Conservation (phyloP, 805 yeast species). For the Debaryomyces maramus region DNA sequence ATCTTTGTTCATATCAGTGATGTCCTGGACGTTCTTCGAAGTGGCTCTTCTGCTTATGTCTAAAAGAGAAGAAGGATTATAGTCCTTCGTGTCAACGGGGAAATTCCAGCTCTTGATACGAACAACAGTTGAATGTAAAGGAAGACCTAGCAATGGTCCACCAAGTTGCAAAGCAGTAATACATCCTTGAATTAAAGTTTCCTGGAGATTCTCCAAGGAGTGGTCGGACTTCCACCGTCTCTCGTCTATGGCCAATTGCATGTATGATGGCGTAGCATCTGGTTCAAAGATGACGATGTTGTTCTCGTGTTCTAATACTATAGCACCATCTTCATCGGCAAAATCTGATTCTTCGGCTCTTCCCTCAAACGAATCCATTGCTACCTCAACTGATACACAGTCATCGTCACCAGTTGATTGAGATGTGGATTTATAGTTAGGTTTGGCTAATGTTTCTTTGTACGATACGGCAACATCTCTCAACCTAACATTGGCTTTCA, state of each 20-base stretch:
- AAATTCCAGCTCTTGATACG: constrained; percentile 52
- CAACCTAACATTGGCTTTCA: constrained; percentile 77
- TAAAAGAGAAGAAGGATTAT: constrained; percentile 42
- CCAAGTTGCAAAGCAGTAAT: constrained; percentile 66
- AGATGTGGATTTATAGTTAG: constrained; percentile 19
- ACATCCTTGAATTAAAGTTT: constrained; percentile 57
- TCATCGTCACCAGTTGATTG: constrained; percentile 20
- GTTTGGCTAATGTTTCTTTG: constrained; percentile 58
- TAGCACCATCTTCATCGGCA: constrained; percentile 42
- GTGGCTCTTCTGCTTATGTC: constrained; percentile 44
- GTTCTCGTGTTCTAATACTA: constrained; percentile 46
- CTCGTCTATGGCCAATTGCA: constrained; percentile 25
- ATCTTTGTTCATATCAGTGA: constrained; percentile 14
- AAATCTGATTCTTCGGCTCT: constrained; percentile 26
- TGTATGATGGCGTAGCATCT: constrained; percentile 24
- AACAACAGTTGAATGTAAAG: constrained; percentile 62
- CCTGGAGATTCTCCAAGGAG: constrained; percentile 50
- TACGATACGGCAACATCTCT: constrained; percentile 89
- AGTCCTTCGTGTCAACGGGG: constrained; percentile 48
- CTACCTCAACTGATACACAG: constrained; percentile 22
- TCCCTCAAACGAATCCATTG: constrained; percentile 41
- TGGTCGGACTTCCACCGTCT: constrained; percentile 51
- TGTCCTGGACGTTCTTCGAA: constrained; percentile 18
- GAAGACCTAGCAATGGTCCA: constrained; percentile 56
- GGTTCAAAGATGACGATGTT: constrained; percentile 43